Evolutionary conservation across 2,329 filamentous ascomycete genomes (phyloP).

Genomic region (Zopfia rhizophila): DNA sequence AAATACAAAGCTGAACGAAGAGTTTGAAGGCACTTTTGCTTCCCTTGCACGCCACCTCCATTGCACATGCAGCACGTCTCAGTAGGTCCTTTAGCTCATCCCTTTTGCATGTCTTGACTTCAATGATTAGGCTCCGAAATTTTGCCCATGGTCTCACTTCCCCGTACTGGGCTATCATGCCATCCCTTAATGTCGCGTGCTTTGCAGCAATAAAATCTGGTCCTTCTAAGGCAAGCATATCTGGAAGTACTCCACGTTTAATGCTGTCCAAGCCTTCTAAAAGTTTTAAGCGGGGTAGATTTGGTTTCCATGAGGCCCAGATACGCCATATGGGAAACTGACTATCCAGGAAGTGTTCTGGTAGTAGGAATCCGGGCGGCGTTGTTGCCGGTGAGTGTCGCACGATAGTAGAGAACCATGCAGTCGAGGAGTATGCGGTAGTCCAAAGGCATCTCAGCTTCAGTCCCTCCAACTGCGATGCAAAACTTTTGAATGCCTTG

Average conservation of each 20-base stretch:
- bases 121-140: conserved; percentile 31
- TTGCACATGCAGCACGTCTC: conserved; percentile 16
- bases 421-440: conserved; percentile 29
- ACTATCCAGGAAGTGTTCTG: conserved; percentile 36
- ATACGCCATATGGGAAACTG: conserved; percentile 39
- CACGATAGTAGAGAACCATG: conserved; percentile 33
- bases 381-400: conserved; percentile 15
- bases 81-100: conserved; percentile 29
- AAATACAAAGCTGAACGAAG: conserved; percentile 31
- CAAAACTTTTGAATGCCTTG: conserved; percentile 33
- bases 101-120: conserved; percentile 32
- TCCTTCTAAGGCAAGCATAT: conserved; percentile 41
- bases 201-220: conserved; percentile 38
- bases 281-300: conserved; percentile 25
- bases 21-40: conserved; percentile 23
- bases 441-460: conserved; percentile 36
- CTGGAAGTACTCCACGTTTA: conserved; percentile 28
- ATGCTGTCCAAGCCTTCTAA: conserved; percentile 25
- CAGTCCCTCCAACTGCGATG: conserved; percentile 37
- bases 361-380: conserved; percentile 22
- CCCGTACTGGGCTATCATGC: conserved; percentile 32
- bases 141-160: conserved; percentile 22
- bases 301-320: conserved; percentile 44
- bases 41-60: conserved; percentile 17
- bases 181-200: conserved; percentile 32